Evolutionary conservation across 1,139 yeast species (phyloP).

Genomic region (Debaryomyces sp.): DNA sequence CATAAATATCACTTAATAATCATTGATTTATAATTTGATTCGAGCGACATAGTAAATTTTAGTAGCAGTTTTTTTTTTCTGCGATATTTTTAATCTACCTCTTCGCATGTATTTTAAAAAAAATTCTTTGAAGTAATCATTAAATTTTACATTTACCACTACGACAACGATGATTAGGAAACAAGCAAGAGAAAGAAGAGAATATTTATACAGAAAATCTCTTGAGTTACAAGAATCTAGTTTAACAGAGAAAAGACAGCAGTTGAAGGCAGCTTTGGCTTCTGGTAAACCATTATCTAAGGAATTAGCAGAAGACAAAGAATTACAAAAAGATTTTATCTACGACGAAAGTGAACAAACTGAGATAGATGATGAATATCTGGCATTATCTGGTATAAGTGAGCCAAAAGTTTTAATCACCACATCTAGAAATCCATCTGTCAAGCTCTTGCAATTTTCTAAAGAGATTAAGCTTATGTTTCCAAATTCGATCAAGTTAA

Average conservation of each 20-base stretch:
- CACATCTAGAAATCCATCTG: constrained; percentile 89
- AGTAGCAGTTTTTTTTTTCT: neutral
- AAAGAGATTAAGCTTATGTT: constrained; percentile 88
- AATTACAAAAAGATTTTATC: constrained; percentile 77
- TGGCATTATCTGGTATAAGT: constrained; percentile 79
- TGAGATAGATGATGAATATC: constrained; percentile 84
- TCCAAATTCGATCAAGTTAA: constrained; percentile 86
- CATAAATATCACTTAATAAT: neutral
- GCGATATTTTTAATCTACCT: constrained; percentile 7
- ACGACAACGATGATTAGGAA: constrained; percentile 63
- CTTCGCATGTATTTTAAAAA: constrained; percentile 3
- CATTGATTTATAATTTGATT: neutral
- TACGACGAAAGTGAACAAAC: constrained; percentile 79
- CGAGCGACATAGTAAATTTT: neutral
- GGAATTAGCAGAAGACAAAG: constrained; percentile 84
- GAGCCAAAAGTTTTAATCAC: constrained; percentile 96
- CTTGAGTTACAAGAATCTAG: constrained; percentile 89
- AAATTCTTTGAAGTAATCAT: neutral
- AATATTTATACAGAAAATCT: constrained; percentile 85
- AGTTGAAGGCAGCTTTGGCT: constrained; percentile 84
- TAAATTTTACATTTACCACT: neutral
- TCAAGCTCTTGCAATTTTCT: constrained; percentile 84
- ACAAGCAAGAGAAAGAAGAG: constrained; percentile 95
- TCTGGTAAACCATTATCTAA: constrained; percentile 88
- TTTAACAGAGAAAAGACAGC: constrained; percentile 82